These are phyloP conservation scores for Tetracladium setigerum DNA, from an alignment of 495 filamentous ascomycete species.

Conservation along the genomic window DNA sequence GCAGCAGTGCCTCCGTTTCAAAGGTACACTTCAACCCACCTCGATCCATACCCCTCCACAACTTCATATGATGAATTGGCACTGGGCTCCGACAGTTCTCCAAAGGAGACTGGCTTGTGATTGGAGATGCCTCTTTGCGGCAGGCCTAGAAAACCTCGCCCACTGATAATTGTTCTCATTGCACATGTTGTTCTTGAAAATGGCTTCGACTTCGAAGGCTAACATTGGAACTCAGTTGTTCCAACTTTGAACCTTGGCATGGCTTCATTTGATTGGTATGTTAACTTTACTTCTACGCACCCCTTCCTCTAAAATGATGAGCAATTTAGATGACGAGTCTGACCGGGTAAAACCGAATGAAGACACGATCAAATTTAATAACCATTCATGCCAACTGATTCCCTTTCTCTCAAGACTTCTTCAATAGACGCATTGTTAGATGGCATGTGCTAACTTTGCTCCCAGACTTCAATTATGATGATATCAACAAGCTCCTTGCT, in stretches of 20 bases:
- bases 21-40: slow-evolving; percentile 18
- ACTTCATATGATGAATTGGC: slow-evolving; percentile 84
- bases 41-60: slow-evolving; percentile 1
- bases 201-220: not conserved
- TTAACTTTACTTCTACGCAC: not conserved
- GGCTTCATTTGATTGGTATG: slow-evolving; percentile 10
- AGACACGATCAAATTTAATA: slow-evolving; percentile 53
- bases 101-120: slow-evolving; percentile 17
- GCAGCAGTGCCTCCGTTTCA: not conserved
- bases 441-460: slow-evolving; percentile 2
- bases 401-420: slow-evolving; percentile 6
- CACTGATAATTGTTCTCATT: slow-evolving; percentile 59
- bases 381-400: slow-evolving; percentile 79
- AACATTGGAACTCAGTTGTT: not conserved
- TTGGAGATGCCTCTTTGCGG: slow-evolving; percentile 91
- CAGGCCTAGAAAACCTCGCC: slow-evolving; percentile 99
- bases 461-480: slow-evolving; percentile 1
- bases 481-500: not conserved
- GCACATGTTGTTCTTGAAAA: not conserved
- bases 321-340: slow-evolving; percentile 80
- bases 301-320: slow-evolving; percentile 47
- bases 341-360: slow-evolving; percentile 70
- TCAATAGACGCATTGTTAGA: slow-evolving; percentile 3
- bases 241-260: not conserved
- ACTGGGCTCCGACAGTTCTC: slow-evolving; percentile 91